Percentiles rank a stretch among this genome's conserved stretches.
phyloP scores from a whole-genome alignment of 2,329 filamentous ascomycete species.

The Cladophialophora immunda region DNA sequence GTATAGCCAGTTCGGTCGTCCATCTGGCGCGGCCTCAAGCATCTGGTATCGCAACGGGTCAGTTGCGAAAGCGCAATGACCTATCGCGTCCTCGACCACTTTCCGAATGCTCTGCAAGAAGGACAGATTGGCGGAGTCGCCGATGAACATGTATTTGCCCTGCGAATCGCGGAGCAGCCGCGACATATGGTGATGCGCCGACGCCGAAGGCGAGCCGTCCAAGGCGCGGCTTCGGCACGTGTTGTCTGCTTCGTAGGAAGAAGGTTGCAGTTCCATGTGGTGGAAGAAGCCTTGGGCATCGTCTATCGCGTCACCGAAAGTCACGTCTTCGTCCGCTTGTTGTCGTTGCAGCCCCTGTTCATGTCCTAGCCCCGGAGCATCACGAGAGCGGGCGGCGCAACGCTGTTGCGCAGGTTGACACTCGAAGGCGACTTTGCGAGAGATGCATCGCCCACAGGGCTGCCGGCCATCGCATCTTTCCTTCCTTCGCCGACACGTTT shows the following conservation, averaged over 20 bases:
- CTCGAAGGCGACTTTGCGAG: conserved; percentile 14
- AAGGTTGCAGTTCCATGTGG: background rate
- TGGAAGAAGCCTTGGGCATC: background rate
- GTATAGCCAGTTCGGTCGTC: conserved; percentile 7
- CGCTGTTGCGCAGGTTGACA: conserved; percentile 6
- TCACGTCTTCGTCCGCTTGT: background rate
- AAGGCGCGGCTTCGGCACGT: conserved; percentile 4
- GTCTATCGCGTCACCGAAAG: background rate
- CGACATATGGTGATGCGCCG: conserved; percentile 48
- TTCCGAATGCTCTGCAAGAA: conserved; percentile 61
- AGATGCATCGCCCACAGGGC: conserved; percentile 58
- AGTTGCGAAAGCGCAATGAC: conserved; percentile 50
- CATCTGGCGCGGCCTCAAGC: conserved; percentile 44
- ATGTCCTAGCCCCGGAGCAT: background rate
- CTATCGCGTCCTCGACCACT: conserved; percentile 55
- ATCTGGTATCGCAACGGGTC: conserved; percentile 50
- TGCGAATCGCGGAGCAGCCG: conserved; percentile 59
- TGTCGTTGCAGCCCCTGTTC: conserved; percentile 1
- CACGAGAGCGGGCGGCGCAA: background rate
- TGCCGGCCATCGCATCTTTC: conserved; percentile 61
- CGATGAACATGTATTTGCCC: conserved; percentile 62
- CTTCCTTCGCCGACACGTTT: conserved; percentile 57
- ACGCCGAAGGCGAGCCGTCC: conserved; percentile 34
- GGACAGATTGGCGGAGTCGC: conserved; percentile 60
- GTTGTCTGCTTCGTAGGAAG: background rate